Conservation (phyloP, 257 asterid species). For the Solanum chilense region DNA sequence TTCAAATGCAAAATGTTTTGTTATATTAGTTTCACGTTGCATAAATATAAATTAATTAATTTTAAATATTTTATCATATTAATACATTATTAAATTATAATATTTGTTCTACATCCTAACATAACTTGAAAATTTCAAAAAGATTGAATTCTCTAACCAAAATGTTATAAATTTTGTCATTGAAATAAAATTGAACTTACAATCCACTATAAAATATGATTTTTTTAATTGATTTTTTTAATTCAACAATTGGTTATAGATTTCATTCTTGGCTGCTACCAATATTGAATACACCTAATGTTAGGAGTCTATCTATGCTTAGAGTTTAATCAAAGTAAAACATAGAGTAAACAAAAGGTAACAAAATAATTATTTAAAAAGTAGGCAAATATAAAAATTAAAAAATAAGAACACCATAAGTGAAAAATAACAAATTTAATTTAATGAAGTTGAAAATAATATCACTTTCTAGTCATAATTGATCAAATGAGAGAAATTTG, state of each 20-base stretch:
- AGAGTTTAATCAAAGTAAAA: not conserved
- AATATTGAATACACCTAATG: not conserved
- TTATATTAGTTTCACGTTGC: accelerated
- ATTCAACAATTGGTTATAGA: not conserved
- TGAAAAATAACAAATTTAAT: not conserved
- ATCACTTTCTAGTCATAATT: not conserved
- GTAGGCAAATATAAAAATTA: not conserved
- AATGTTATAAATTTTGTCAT: not conserved
- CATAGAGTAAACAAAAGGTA: not conserved
- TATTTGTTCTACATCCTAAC: not conserved
- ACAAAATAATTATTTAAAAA: not conserved
- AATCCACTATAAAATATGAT: not conserved
- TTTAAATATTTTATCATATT: not conserved
- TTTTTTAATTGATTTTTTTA: not conserved
- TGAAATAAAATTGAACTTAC: not conserved
- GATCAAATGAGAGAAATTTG: not conserved
- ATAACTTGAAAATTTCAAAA: not conserved
- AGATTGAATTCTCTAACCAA: not conserved
- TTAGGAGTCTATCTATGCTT: not conserved
- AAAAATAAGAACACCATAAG: not conserved
- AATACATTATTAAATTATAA: not conserved
- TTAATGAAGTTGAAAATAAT: not conserved
- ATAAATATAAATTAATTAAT: not conserved
- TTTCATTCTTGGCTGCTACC: not conserved
- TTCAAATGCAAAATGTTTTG: not conserved